Base-by-base conservation (phyloP, 2,329 filamentous ascomycete genomes). In the Chaetothyriales sp. region DNA sequence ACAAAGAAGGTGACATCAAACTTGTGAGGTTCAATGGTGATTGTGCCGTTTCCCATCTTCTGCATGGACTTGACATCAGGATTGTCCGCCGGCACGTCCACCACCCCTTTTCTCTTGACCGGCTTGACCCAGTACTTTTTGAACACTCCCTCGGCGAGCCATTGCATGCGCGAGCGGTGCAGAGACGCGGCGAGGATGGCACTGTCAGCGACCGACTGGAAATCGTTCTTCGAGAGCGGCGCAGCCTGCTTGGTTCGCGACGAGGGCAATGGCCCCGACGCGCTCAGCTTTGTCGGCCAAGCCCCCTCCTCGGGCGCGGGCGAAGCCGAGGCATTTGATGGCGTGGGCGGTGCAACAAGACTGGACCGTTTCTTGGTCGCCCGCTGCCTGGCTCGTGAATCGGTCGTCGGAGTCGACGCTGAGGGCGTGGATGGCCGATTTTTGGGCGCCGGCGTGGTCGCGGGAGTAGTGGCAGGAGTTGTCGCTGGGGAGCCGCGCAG, bases 11-110 rank as follows among this genome's bases (percentile, higher is more conserved):
- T 71, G 18, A 74, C 75, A 53, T 79, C 76, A 55, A 82, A 79
- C 6, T 76, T 74, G 63, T 82, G 78, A 47, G 79, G 79, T 54
- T 81, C 79, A 47, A 82, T 74, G 32, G 76, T 73, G 48, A 83
- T 70, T 51, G 75, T 73, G 57, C 76, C 79, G 52, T 72, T 69
- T 46, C 79, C 79, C 32, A 79, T 65, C 59, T 72, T 74, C 8
- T 69, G 63, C 70, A 78, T 76, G 5, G 72, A 71, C 39, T 77
- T 67, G 62, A 73, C 66, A 57, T 75, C 63, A 1, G 71, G 72
- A 46, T 75, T 73, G 50, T 68, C 66, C 19, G 65, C 63, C 50
- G 69, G 68, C 44, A 66, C 65, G 49, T 70, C 71, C 19, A 64
- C 60, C 48, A 73, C 69, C 43, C 69, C 67, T 60, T 77, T 78